Evolutionary conservation across 139 green algal genomes (phyloP).

Genomic region (Coelastrella sp.): DNA sequence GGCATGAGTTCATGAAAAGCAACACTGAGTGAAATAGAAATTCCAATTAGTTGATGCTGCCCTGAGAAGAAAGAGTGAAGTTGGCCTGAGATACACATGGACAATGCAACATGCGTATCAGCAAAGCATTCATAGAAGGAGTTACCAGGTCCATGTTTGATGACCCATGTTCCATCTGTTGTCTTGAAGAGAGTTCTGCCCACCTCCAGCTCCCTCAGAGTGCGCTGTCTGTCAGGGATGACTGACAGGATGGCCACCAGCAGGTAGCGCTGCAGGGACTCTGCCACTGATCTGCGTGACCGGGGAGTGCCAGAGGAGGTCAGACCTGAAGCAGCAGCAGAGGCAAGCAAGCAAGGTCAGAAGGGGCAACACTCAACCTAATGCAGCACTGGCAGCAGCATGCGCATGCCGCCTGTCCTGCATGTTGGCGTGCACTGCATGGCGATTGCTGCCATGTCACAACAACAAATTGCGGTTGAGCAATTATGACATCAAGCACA

Average conservation of each 20-base stretch:
- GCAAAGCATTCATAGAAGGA: neutral
- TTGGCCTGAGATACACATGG: no score
- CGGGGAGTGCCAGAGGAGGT: neutral
- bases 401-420: neutral
- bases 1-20: no score
- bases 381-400: neutral
- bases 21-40: no score
- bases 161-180: conserved; percentile 67
- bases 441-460: no score
- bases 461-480: no score
- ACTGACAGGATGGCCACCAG: conserved; percentile 79
- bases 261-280: conserved; percentile 75
- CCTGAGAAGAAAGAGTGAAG: no score
- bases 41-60: no score
- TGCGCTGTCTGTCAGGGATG: conserved; percentile 82
- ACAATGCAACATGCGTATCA: no score
- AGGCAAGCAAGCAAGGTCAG: neutral
- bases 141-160: conserved; percentile 57
- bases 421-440: no score
- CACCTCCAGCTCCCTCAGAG: conserved; percentile 77
- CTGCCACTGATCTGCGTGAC: conserved; percentile 46
- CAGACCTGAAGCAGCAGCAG: conserved; percentile 21
- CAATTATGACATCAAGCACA: no score
- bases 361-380: neutral
- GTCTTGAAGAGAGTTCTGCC: conserved; percentile 67